Base-by-base conservation (phyloP, 192 early-diverging fungal genomes). In the Thamnidium elegans region DNA sequence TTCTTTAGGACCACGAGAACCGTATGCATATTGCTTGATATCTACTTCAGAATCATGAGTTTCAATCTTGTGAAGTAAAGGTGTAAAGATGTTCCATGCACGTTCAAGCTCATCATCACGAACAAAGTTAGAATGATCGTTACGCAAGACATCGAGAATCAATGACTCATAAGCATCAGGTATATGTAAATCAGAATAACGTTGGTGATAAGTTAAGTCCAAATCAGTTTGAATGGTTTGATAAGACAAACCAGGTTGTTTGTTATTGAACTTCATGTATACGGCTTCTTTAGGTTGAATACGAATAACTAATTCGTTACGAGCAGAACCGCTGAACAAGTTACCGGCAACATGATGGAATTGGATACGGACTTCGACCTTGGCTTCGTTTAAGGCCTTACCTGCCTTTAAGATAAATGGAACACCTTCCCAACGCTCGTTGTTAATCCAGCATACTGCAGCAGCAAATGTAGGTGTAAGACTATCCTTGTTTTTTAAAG, bases 31-130 rank as follows among this genome's bases (percentile, higher is more conserved):
- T 7, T 84, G 82, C 50, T 87, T 70, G 6, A 92, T 78, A 23
- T 71, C 63, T 13, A 81, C 52, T 44, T 73, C 59, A 7, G 66
- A 56, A 3, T 70, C 52, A 52, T 76, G 73, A 10, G 58, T 48
- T 63, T 95, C 93, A 69, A 97, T 93, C 66, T 89, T 74, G 80
- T 97, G 94, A 58, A 99, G 78, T 34, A 97, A 78, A 7, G 97
- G 97, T 0, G 97, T 99, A 70, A 99, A 97, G 52, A 99, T 95
- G 75, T 91, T 90, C 97, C 97, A 99, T 3, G 97, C 94, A 62
- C 88, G 92, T 68, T 95, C 94, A 19, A 99, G 80, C 80, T 95
- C 93, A 74, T 94, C 92, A 69, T 87, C 83, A 48, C 91, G 84
- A 34, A 97, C 92, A 90, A 99, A 96, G 84, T 97, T 96, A 59